Percentiles rank a stretch among this genome's conserved stretches.
phyloP scores from a whole-genome alignment of 2,329 filamentous ascomycete genomes.

The Hypoxylon sp. region DNA sequence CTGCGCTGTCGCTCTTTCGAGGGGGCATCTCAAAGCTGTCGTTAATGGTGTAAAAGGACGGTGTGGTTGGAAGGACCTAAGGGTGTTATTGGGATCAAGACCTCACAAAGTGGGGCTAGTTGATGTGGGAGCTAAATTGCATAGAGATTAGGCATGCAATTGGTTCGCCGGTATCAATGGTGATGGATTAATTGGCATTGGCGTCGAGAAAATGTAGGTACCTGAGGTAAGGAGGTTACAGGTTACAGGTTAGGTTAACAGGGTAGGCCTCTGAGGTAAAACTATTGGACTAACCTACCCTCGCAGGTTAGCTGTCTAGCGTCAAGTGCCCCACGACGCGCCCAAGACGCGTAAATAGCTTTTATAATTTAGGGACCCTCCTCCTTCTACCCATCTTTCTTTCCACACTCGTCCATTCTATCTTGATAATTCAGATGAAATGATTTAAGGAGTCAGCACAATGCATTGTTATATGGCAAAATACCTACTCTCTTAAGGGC shows the following conservation, averaged over 20 bases:
- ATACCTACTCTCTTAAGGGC: no score
- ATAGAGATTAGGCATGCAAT: background rate
- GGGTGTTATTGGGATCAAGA: background rate
- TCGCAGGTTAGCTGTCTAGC: background rate
- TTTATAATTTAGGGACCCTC: conserved; percentile 12
- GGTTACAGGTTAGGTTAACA: no score
- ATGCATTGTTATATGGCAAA: no score
- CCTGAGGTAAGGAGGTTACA: background rate
- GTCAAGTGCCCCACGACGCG: conserved; percentile 43
- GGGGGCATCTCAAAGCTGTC: conserved; percentile 61
- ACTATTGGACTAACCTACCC: background rate
- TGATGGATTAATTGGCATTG: background rate
- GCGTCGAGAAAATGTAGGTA: background rate
- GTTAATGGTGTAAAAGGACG: no score
- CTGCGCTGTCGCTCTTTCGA: conserved; percentile 63
- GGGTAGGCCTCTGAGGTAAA: no score
- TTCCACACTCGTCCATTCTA: background rate
- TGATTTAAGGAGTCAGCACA: no score
- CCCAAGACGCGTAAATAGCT: conserved; percentile 45
- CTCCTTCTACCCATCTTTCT: background rate
- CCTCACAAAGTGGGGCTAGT: background rate
- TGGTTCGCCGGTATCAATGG: background rate
- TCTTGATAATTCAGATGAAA: no score
- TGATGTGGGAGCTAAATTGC: background rate
- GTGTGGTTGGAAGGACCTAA: conserved; percentile 1